A percentile compares a stretch with the other conserved stretches of the same genome.
These are phyloP conservation scores for Teratosphaeria zuluensis DNA, from an alignment of 2,329 filamentous ascomycete genomes.

Conservation along the genomic window DNA sequence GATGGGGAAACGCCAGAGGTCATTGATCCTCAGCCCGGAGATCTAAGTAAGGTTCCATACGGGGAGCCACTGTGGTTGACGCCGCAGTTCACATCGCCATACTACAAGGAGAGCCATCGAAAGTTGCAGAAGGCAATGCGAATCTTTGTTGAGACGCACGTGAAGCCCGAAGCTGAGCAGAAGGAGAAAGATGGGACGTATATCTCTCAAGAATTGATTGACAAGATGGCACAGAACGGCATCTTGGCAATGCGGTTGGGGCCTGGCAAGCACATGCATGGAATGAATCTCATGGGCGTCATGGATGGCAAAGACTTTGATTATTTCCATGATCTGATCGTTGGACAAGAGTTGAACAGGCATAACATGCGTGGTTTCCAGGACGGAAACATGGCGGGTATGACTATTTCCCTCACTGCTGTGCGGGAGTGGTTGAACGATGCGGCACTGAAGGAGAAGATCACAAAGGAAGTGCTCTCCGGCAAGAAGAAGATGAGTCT, in stretches of 20 bases:
- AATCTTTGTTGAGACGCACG: constrained; percentile 60
- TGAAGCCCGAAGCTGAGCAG: constrained; percentile 64
- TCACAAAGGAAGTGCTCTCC: constrained; percentile 63
- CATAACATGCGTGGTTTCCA: constrained; percentile 72
- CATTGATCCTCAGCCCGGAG: constrained; percentile 58
- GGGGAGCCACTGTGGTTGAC: constrained; percentile 77
- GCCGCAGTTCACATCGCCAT: constrained; percentile 66
- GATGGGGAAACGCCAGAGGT: constrained; percentile 66
- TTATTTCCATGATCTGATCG: constrained; percentile 75
- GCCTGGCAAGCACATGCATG: constrained; percentile 71
- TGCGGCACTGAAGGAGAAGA: constrained; percentile 52
- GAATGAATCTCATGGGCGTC: constrained; percentile 56
- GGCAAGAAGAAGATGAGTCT: constrained; percentile 84
- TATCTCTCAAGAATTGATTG: constrained; percentile 61
- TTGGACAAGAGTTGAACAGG: constrained; percentile 62
- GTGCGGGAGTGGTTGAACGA: constrained; percentile 70
- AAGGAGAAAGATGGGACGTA: constrained; percentile 65
- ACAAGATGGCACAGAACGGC: constrained; percentile 64
- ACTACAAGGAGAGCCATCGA: constrained; percentile 67
- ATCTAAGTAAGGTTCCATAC: constrained; percentile 69
- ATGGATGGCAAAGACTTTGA: constrained; percentile 74
- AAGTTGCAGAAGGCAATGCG: constrained; percentile 60
- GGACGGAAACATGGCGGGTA: constrained; percentile 78
- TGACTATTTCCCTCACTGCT: constrained; percentile 73
- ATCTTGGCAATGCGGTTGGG: constrained; percentile 75